Percentiles rank a stretch among this genome's conserved stretches.
Conservation (phyloP, 202 grass and related monocot genomes). For the Schoenoplectus tabernaemontani region DNA sequence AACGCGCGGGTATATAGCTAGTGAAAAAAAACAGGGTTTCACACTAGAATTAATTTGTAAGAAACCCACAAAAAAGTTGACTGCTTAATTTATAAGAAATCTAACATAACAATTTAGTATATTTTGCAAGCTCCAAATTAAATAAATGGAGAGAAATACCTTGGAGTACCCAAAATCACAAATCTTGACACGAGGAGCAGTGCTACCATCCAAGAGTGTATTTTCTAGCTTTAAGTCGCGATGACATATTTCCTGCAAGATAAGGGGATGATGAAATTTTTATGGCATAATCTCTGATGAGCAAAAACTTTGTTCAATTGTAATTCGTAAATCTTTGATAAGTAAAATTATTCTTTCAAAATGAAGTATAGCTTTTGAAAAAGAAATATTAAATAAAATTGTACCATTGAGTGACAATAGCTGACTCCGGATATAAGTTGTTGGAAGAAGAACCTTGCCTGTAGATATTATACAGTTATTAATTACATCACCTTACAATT, state of each 20-base stretch:
- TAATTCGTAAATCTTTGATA: not conserved
- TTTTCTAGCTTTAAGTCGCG: conserved; percentile 98
- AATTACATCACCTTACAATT: not conserved
- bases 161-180: conserved; percentile 99
- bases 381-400: not conserved
- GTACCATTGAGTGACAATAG: conserved; percentile 98
- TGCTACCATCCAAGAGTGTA: conserved; percentile 87
- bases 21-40: not conserved
- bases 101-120: not conserved
- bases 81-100: not conserved
- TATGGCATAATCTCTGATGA: conserved; percentile 5
- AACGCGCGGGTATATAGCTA: no score
- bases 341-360: not conserved
- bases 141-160: conserved; percentile 27
- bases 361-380: not conserved
- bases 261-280: not conserved
- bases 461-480: conserved; percentile 19
- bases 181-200: conserved; percentile 86
- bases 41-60: not conserved
- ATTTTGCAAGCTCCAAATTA: not conserved
- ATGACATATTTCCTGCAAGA: conserved; percentile 87
- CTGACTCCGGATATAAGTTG: conserved; percentile 97
- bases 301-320: not conserved
- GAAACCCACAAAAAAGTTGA: not conserved
- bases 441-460: conserved; percentile 99